Base-by-base conservation (phyloP, 2,329 filamentous ascomycete genomes). In the Beauveria pseudobassiana region DNA sequence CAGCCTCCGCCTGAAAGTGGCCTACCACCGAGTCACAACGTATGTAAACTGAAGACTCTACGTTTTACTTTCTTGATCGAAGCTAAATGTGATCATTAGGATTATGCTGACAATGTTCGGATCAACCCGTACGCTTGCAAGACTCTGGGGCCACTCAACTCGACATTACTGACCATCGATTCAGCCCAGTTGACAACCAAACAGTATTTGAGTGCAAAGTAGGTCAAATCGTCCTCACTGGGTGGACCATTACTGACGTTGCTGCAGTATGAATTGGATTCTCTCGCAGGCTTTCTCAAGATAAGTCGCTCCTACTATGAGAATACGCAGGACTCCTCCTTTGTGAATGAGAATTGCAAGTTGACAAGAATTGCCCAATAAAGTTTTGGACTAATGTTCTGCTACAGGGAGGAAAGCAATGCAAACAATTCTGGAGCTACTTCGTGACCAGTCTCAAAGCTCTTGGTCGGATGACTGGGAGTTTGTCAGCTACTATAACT, bases 221-320 rank as follows among this genome's bases (percentile, higher is more conserved):
- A 64, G 5, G 62, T 28, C 7, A 8, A 8, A 1, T 93, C 91
- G 68, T 90, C 20, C 2, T 20, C 3, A n/a, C 5, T 12, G 2
- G 1, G 3, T 16, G 45, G 14, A 16, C 12, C 7, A 40, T 4
- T 3, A 16, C 59, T 62, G 22, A 52, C 8, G 7, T 24, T 2
- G 38, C 16, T 40, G 5, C 93, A 96, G 76, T 96, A 93, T 74
- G 92, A 96, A 75, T 84, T 96, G 43, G 92, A 96, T 76, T 93
- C 90, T 8, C 82, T 96, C 2, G 91, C 91, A 0, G 87, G 90
- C 49, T 96, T 96, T 73, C 80, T 96, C n/a, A 86, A 89, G 48
- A 80, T 96, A 4, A 86, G 85, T 2, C 87, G 90, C 54, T 86
- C 93, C 63, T 96, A 95, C 75, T 82, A 90, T 73, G 80, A 83